phyloP scores from a whole-genome alignment of 305 asterid genomes.

The Ilex paraguariensis region DNA sequence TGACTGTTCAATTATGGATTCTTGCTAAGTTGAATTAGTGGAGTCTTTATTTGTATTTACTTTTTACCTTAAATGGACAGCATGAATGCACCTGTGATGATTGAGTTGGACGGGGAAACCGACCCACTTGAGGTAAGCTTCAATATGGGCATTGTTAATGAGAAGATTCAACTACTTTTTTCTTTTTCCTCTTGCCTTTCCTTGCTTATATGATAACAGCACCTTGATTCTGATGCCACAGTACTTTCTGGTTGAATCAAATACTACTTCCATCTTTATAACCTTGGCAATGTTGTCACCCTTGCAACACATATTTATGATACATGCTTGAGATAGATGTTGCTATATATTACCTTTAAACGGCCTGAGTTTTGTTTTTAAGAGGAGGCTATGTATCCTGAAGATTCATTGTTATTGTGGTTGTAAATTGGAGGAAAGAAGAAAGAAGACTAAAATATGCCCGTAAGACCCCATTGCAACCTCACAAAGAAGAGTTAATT shows the following conservation, averaged over 20 bases:
- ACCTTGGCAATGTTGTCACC: no score
- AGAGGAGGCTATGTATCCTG: neutral
- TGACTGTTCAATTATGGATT: constrained; percentile 1
- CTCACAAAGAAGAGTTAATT: no score
- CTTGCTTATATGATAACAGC: neutral
- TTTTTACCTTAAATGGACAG: constrained; percentile 11
- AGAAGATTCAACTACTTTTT: neutral
- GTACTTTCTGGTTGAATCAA: neutral
- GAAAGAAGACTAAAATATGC: neutral
- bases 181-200: neutral
- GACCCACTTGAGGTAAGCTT: constrained; percentile 44
- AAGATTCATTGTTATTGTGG: no score
- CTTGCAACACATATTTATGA: neutral
- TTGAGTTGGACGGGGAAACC: constrained; percentile 45
- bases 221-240: neutral
- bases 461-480: no score
- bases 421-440: neutral
- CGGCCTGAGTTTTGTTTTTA: neutral
- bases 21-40: neutral
- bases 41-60: neutral
- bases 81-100: constrained; percentile 51
- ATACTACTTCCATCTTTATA: no score
- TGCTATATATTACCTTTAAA: neutral
- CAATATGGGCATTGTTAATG: neutral
- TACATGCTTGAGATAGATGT: neutral